Percentiles rank a stretch among this genome's conserved stretches.
Conservation (phyloP, 371 early-diverging fungal species). For the Mucor circinelloides region DNA sequence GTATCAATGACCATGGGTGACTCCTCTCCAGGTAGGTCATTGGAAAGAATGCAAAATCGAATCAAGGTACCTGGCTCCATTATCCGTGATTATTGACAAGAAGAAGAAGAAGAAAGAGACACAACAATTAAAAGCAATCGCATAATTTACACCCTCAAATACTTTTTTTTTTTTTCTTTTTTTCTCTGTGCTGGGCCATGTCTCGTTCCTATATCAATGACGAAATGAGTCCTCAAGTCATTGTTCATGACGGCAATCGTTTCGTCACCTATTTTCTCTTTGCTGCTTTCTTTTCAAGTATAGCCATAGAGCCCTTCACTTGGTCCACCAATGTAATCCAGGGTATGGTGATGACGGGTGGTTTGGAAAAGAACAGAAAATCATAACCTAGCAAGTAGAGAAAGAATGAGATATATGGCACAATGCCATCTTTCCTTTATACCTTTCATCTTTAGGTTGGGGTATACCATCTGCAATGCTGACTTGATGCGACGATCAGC, state of each 20-base stretch:
- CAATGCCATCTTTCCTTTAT: background rate
- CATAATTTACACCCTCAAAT: no score
- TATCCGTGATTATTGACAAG: background rate
- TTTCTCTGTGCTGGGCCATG: no score
- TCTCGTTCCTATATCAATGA: no score
- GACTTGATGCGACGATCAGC: constrained; percentile 28
- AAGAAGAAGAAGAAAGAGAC: background rate
- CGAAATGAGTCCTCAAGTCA: background rate
- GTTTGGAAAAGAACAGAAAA: constrained; percentile 16
- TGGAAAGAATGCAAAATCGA: background rate
- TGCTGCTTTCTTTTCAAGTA: background rate
- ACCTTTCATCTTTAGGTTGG: constrained; percentile 10
- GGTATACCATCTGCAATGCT: constrained; percentile 15
- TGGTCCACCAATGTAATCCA: constrained; percentile 13
- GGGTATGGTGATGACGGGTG: constrained; percentile 13
- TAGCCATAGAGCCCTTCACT: background rate
- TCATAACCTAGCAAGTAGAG: constrained; percentile 22
- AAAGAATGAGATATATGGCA: background rate
- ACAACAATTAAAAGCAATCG: no score
- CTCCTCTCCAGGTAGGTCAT: background rate
- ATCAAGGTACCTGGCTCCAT: background rate
- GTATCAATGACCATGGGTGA: background rate
- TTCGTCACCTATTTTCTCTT: background rate
- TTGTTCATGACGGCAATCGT: no score
- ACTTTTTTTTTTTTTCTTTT: no score